Evolutionary conservation across 306 rosid genomes (phyloP), one percentile per base, ranked within the genome.

Genomic region (Cucurbita ficifolia): DNA sequence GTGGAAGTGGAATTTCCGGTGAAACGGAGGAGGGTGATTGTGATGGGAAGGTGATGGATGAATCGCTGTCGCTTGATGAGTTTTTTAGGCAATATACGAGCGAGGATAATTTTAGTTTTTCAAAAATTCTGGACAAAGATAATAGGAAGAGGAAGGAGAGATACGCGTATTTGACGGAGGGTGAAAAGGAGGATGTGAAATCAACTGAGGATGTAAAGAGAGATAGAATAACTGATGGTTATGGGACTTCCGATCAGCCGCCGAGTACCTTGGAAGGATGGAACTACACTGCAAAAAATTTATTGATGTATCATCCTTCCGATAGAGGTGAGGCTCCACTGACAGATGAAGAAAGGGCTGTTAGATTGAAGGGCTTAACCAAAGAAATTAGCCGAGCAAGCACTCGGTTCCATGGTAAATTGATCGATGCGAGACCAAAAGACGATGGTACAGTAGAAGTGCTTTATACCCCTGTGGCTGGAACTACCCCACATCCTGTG

Each of bases 91-190:
- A 84, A 79, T 89, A 91, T 55, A 95, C 99, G 0, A 95, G 99
- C 70, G 96, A 95, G 88, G 99, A 91, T 50, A 95, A 89, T 80
- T 29, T 84, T 21, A 89, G 97, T 55, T 95, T 95, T 76, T 85
- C 96, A 0, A 86, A 88, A 76, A 86, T 95, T 73, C 11, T 95
- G 22, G 97, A 88, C 63, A 91, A 92, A 82, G 96, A 89, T 48
- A 95, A 95, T 84, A 83, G 90, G 93, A 95, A 95, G 92, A 91
- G 99, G 87, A 91, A 95, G 75, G 99, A 95, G 79, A 82, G 97
- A 65, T 87, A 75, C 79, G 91, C 76, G 22, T 85, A 84, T 79
- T 76, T 95, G 85, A 78, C 76, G 12, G 96, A 89, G 76, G 92
- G 96, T 5, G 89, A 87, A 69, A 83, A 83, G 21, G 86, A 82